phyloP scores from a whole-genome alignment of 2,329 filamentous ascomycete genomes.

The Aspergillus candidus region DNA sequence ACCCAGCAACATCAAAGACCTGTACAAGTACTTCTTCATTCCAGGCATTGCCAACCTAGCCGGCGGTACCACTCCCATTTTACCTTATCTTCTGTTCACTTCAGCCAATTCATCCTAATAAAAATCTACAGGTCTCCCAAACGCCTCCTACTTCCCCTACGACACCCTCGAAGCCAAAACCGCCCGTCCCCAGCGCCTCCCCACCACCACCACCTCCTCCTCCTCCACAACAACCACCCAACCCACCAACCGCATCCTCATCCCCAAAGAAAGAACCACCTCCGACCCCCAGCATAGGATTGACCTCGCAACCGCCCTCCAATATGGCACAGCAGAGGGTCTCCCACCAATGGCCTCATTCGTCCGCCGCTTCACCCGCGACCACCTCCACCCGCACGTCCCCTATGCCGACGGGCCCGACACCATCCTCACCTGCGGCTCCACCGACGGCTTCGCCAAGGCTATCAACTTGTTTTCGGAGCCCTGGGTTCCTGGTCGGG shows the following conservation, averaged over 20 bases:
- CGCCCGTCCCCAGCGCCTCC: conserved; percentile 68
- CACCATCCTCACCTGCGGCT: conserved; percentile 71
- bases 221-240: conserved; percentile 9
- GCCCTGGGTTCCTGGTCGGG: conserved; percentile 63
- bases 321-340: conserved; percentile 79
- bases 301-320: conserved; percentile 73
- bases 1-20: conserved; percentile 65
- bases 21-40: conserved; percentile 76
- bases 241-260: conserved; percentile 53
- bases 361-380: conserved; percentile 68
- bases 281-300: conserved; percentile 62
- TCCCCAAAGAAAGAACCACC: conserved; percentile 62
- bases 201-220: conserved; percentile 38
- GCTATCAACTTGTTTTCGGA: conserved; percentile 68
- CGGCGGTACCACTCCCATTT: conserved; percentile 41
- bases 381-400: conserved; percentile 72
- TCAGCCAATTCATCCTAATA: neutral
- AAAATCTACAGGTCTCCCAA: conserved; percentile 62
- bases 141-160: conserved; percentile 78
- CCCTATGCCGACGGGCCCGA: conserved; percentile 73
- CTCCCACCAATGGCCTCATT: conserved; percentile 74
- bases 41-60: conserved; percentile 58
- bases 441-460: conserved; percentile 81
- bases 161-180: conserved; percentile 81
- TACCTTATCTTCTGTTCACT: neutral